Conservation (phyloP, 768 basidiomycete genomes). For the Xerocomellus intermedius region DNA sequence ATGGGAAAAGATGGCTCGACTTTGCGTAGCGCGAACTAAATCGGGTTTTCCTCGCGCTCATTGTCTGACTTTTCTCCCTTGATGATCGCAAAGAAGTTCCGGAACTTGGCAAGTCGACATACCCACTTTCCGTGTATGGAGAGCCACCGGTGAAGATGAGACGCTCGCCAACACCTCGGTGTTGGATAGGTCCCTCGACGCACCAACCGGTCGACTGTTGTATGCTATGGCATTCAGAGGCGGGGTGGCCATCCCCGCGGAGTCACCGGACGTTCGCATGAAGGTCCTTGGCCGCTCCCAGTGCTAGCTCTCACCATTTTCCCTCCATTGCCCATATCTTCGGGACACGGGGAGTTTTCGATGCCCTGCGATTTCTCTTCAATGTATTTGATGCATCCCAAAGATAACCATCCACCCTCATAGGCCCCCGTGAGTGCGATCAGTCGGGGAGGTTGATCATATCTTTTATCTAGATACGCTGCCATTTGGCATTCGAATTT, state of each 20-base stretch:
- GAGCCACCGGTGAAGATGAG: not conserved
- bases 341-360: not conserved
- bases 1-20: not conserved
- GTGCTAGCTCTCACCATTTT: not conserved
- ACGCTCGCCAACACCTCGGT: not conserved
- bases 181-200: not conserved
- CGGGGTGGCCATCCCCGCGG: not conserved
- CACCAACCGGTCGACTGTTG: not conserved
- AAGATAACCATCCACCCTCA: not conserved
- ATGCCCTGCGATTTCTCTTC: not conserved
- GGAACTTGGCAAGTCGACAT: not conserved
- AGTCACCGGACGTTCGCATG: not conserved
- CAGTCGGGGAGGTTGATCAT: not conserved
- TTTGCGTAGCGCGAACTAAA: slow-evolving; percentile 3
- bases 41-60: not conserved
- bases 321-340: not conserved
- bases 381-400: not conserved
- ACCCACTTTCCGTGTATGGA: not conserved
- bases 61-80: slow-evolving; percentile 9
- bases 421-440: not conserved
- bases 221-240: not conserved
- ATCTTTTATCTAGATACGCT: slow-evolving; percentile 12
- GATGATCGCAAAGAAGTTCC: slow-evolving; percentile 12
- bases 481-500: not conserved
- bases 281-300: not conserved